phyloP scores from a whole-genome alignment of 1,284 basidiomycete species.

The Cryptococcus depauperatus region DNA sequence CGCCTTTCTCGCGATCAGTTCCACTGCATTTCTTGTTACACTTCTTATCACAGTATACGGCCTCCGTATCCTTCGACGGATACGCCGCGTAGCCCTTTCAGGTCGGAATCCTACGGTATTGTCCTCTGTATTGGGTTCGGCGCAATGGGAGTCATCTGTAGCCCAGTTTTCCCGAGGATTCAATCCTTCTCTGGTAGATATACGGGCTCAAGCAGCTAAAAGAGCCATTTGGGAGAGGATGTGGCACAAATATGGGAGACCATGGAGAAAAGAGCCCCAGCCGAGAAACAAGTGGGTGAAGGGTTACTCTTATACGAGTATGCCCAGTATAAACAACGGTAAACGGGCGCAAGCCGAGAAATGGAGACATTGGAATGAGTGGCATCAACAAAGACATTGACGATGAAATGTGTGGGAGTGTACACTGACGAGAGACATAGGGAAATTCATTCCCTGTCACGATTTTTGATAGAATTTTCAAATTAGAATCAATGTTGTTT shows the following conservation, averaged over 20 bases:
- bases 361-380: not conserved
- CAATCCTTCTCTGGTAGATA: slow-evolving; percentile 12
- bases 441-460: no score
- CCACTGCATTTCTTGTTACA: slow-evolving; percentile 32
- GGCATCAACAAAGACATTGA: no score
- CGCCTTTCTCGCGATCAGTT: slow-evolving; percentile 42
- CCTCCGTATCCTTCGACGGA: slow-evolving; percentile 30
- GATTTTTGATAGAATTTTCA: no score
- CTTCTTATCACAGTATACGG: slow-evolving; percentile 37
- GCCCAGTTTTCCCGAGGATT: slow-evolving; percentile 15
- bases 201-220: slow-evolving; percentile 9
- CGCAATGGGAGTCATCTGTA: slow-evolving; percentile 11
- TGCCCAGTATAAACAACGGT: not conserved
- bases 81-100: slow-evolving; percentile 37
- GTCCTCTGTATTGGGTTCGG: slow-evolving; percentile 5
- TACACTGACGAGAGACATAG: no score
- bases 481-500: no score
- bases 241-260: no score
- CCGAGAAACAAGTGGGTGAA: not conserved
- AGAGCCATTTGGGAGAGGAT: slow-evolving; percentile 12
- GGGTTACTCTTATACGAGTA: not conserved
- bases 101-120: slow-evolving; percentile 11
- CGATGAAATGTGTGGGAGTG: no score
- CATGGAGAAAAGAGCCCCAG: slow-evolving; percentile 6
- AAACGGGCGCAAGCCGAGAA: not conserved